Percentiles rank a stretch among this genome's conserved stretches.
phyloP scores from a whole-genome alignment of 257 asterid genomes.

The Anisodus tanguticus region DNA sequence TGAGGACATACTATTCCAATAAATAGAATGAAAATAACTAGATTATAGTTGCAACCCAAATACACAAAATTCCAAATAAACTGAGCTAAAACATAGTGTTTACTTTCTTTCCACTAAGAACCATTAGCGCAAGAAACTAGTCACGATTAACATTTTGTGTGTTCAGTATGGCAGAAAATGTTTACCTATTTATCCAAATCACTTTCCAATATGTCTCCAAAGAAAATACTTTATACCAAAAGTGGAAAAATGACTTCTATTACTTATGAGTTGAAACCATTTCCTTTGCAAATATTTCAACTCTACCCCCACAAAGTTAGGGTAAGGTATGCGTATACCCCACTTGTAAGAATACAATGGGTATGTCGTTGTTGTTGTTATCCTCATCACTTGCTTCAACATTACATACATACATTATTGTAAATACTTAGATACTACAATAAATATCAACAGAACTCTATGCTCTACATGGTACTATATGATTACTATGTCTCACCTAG shows the following conservation, averaged over 20 bases:
- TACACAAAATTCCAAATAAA: neutral
- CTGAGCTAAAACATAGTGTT: neutral
- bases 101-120: neutral
- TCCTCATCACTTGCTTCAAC: neutral
- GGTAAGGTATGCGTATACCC: too few relatives aligned
- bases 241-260: neutral
- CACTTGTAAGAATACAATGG: too few relatives aligned
- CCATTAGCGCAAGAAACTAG: constrained; percentile 1
- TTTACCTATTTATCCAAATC: constrained; percentile 7
- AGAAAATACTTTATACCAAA: neutral
- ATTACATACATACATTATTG: neutral
- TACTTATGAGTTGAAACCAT: neutral
- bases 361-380: too few relatives aligned
- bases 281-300: neutral
- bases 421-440: neutral
- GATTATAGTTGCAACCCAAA: neutral
- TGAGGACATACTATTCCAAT: neutral
- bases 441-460: neutral
- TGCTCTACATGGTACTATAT: neutral
- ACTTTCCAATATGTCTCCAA: neutral
- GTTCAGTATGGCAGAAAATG: neutral
- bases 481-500: too few relatives aligned
- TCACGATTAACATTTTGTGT: neutral
- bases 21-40: constrained; percentile 7
- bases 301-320: neutral